Percentiles rank a stretch among this genome's conserved stretches.
phyloP scores from a whole-genome alignment of 2,329 filamentous ascomycete species.

The Nannizziopsis barbatae region DNA sequence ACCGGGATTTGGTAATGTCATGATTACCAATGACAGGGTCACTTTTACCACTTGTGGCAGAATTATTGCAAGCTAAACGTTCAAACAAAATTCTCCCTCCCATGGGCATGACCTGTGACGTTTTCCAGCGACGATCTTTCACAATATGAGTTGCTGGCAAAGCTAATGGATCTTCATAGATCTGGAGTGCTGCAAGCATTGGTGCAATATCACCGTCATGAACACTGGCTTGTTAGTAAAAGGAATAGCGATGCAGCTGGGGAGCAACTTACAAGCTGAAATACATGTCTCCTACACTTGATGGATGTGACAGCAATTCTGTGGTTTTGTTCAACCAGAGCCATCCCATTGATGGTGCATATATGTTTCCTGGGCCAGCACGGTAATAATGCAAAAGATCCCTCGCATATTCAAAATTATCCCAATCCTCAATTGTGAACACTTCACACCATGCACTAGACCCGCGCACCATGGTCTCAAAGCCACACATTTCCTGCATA shows the following conservation, averaged over 20 bases:
- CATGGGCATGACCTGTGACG: slow-evolving; percentile 48
- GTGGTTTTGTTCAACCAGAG: slow-evolving; percentile 49
- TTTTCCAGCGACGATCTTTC: slow-evolving; percentile 41
- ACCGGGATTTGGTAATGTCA: slow-evolving; percentile 22
- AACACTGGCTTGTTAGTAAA: slow-evolving; percentile 26
- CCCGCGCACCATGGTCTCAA: slow-evolving; percentile 45
- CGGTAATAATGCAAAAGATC: slow-evolving; percentile 50
- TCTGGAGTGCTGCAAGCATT: slow-evolving; percentile 42
- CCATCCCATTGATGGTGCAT: slow-evolving; percentile 45
- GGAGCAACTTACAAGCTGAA: slow-evolving; percentile 43
- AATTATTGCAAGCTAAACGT: slow-evolving; percentile 36
- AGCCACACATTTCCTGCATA: slow-evolving; percentile 53
- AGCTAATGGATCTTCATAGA: slow-evolving; percentile 34
- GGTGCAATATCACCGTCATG: slow-evolving; percentile 50
- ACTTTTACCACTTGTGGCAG: not conserved
- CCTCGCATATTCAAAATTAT: slow-evolving; percentile 47
- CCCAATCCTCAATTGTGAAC: slow-evolving; percentile 45
- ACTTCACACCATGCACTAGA: slow-evolving; percentile 46
- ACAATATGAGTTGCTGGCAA: slow-evolving; percentile 40
- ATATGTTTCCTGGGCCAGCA: slow-evolving; percentile 46
- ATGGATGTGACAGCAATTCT: slow-evolving; percentile 37
- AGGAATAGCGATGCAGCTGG: not conserved
- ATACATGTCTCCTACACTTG: slow-evolving; percentile 39
- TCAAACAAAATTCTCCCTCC: slow-evolving; percentile 46
- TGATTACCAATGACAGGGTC: too few relatives aligned